Conservation (phyloP, 2,329 filamentous ascomycete species). For the Lizonia empirigonia region DNA sequence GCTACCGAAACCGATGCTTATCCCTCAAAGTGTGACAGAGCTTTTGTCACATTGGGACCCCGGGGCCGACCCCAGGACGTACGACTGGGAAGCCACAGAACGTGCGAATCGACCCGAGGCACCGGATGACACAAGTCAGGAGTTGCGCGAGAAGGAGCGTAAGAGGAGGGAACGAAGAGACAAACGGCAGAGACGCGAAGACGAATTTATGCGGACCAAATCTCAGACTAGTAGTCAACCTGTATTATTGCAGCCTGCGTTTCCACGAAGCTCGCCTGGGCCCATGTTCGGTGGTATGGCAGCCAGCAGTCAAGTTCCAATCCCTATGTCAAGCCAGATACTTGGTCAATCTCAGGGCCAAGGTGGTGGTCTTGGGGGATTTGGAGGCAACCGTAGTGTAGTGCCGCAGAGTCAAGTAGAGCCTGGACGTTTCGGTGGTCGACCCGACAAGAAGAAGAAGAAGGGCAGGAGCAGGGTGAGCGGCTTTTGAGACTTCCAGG, state of each 20-base stretch:
- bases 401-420: constrained; percentile 41
- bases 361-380: constrained; percentile 7
- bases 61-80: constrained; percentile 46
- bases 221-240: constrained; percentile 29
- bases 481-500: constrained; percentile 36
- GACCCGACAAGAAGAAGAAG: constrained; percentile 42
- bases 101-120: constrained; percentile 33
- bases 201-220: constrained; percentile 31
- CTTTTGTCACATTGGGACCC: constrained; percentile 52
- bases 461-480: constrained; percentile 43
- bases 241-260: constrained; percentile 21
- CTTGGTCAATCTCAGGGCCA: constrained; percentile 15
- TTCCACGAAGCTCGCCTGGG: constrained; percentile 37
- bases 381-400: constrained; percentile 10
- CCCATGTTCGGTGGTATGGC: constrained; percentile 26
- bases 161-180: constrained; percentile 49
- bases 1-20: constrained; percentile 4
- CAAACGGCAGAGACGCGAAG: constrained; percentile 49
- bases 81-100: constrained; percentile 50
- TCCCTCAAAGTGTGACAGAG: constrained; percentile 43
- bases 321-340: constrained; percentile 21
- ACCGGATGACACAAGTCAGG: constrained; percentile 44
- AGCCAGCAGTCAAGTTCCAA: constrained; percentile 34
- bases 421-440: constrained; percentile 43
- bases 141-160: constrained; percentile 46